Evolutionary conservation across 164 flowering plant genomes (phyloP).

Genomic region (Chloranthus sessilifolius): DNA sequence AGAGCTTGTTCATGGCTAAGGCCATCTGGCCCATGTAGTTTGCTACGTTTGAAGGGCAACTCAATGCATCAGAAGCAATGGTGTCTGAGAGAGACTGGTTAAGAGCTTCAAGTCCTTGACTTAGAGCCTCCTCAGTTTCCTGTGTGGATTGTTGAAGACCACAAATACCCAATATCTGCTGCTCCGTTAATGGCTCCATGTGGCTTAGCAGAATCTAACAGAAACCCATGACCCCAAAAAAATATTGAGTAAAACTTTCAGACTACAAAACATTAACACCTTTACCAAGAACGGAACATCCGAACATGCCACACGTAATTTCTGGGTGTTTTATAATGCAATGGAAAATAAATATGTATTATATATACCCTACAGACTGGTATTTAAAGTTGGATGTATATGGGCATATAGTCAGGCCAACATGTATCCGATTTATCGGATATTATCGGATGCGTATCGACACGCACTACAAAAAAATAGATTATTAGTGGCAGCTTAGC

Average conservation of each 20-base stretch:
- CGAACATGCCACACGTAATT: too few relatives aligned
- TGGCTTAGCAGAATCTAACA: conserved; percentile 55
- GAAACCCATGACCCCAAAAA: background rate
- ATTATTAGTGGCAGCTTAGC: too few relatives aligned
- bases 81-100: conserved; percentile 76
- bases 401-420: too few relatives aligned
- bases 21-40: conserved; percentile 98
- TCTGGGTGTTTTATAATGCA: too few relatives aligned
- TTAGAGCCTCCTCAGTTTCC: conserved; percentile 87
- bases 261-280: too few relatives aligned
- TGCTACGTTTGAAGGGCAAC: conserved; percentile 64
- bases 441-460: too few relatives aligned
- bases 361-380: too few relatives aligned
- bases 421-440: too few relatives aligned
- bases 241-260: background rate
- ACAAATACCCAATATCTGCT: conserved; percentile 74
- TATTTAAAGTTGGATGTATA: too few relatives aligned
- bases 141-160: conserved; percentile 82
- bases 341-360: too few relatives aligned
- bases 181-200: conserved; percentile 88
- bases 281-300: too few relatives aligned
- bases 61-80: conserved; percentile 67
- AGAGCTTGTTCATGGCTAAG: conserved; percentile 85
- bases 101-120: conserved; percentile 79
- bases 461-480: too few relatives aligned